phyloP scores from a whole-genome alignment of 2,329 filamentous ascomycete species.

The Helicocarpus griseus region DNA sequence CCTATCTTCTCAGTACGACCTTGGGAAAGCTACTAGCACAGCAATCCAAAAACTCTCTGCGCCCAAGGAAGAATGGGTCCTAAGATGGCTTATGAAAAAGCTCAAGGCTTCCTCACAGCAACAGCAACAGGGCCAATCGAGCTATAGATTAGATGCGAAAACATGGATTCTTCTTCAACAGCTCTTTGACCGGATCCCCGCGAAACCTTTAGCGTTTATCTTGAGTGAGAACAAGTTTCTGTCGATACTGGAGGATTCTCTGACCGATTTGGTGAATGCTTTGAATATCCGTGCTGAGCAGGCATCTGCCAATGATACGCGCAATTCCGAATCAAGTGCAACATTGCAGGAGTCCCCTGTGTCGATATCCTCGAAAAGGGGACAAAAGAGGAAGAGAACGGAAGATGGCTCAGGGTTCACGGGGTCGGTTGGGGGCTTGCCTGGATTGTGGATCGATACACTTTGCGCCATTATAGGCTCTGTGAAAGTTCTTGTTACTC shows the following conservation, averaged over 20 bases:
- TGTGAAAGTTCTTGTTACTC: slow-evolving; percentile 5
- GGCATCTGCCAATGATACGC: slow-evolving; percentile 18
- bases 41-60: slow-evolving; percentile 15
- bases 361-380: slow-evolving; percentile 13
- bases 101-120: slow-evolving; percentile 34
- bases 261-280: slow-evolving; percentile 44
- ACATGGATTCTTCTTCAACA: slow-evolving; percentile 51
- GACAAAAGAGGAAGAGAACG: slow-evolving; percentile 31
- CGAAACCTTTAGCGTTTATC: slow-evolving; percentile 59
- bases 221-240: slow-evolving; percentile 62
- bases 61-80: slow-evolving; percentile 54
- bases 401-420: slow-evolving; percentile 13
- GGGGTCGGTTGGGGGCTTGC: not conserved
- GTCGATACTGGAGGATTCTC: slow-evolving; percentile 53
- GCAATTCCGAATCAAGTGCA: slow-evolving; percentile 27
- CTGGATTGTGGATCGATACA: slow-evolving; percentile 2
- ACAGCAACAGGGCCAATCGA: slow-evolving; percentile 21
- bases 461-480: slow-evolving; percentile 7
- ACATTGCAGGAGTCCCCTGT: slow-evolving; percentile 22
- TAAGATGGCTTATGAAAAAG: slow-evolving; percentile 57
- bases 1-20: slow-evolving; percentile 23
- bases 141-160: slow-evolving; percentile 33
- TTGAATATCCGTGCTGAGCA: slow-evolving; percentile 11
- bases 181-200: slow-evolving; percentile 59
- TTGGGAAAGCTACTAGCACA: not conserved